These are phyloP conservation scores for Yarrowia porcina DNA, from an alignment of 805 yeast genomes.

Conservation along the genomic window DNA sequence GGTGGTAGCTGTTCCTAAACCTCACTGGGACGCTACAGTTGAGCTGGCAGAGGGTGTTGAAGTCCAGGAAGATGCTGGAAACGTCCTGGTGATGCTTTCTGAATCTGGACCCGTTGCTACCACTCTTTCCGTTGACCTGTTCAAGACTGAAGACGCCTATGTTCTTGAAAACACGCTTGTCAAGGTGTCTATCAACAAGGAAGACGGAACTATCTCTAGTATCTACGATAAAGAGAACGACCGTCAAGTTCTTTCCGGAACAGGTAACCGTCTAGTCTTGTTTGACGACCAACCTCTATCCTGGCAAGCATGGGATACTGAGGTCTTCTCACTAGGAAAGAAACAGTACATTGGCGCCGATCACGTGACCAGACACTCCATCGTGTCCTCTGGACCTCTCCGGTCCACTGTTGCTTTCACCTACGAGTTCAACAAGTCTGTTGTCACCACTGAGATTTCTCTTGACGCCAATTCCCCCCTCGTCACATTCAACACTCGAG, in stretches of 20 bases:
- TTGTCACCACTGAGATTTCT: conserved; percentile 65
- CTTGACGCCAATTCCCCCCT: conserved; percentile 51
- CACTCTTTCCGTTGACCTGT: not conserved
- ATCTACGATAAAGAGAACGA: conserved; percentile 56
- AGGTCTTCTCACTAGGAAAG: conserved; percentile 77
- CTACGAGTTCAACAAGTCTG: conserved; percentile 58
- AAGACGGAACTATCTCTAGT: conserved; percentile 60
- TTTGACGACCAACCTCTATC: conserved; percentile 87
- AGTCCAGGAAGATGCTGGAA: conserved; percentile 40
- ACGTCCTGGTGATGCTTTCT: conserved; percentile 45
- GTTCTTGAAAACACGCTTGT: conserved; percentile 50
- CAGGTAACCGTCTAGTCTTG: conserved; percentile 75
- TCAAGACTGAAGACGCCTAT: conserved; percentile 3
- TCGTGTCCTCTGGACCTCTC: conserved; percentile 52
- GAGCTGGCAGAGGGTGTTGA: conserved; percentile 43
- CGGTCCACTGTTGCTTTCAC: conserved; percentile 61
- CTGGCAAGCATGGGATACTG: conserved; percentile 98
- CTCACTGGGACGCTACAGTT: conserved; percentile 2
- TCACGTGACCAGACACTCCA: conserved; percentile 39
- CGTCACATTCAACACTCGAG: conserved; percentile 50
- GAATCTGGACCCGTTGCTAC: not conserved
- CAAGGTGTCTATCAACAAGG: not conserved
- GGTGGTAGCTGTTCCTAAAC: conserved; percentile 43
- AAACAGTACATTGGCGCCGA: conserved; percentile 48
- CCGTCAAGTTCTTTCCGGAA: conserved; percentile 65